Percentiles rank a stretch among this genome's conserved stretches.
phyloP scores from a whole-genome alignment of 163 green algal genomes.

The Picocystis sp. region DNA sequence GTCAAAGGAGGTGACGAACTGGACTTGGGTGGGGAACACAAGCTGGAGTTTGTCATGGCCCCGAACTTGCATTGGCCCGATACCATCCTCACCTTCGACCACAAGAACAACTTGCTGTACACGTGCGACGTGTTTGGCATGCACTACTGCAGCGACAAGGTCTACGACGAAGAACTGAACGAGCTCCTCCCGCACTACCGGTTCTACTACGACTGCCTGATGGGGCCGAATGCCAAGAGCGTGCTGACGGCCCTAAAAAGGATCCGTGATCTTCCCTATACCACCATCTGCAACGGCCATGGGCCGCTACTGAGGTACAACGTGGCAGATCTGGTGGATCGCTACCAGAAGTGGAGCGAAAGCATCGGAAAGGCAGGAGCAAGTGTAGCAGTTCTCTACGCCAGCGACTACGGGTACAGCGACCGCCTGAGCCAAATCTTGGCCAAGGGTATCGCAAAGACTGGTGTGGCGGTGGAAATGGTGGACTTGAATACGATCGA shows the following conservation, averaged over 20 bases:
- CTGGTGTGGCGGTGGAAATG: constrained; percentile 53
- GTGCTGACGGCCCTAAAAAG: constrained; percentile 77
- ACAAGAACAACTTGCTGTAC: constrained; percentile 61
- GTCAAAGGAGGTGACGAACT: constrained; percentile 48
- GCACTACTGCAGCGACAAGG: constrained; percentile 67
- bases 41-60: constrained; percentile 85
- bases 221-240: constrained; percentile 75
- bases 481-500: constrained; percentile 53
- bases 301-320: constrained; percentile 78
- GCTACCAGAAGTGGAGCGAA: constrained; percentile 46
- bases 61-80: constrained; percentile 95
- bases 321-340: constrained; percentile 59
- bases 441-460: constrained; percentile 84
- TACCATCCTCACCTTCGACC: constrained; percentile 82
- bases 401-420: constrained; percentile 68
- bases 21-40: constrained; percentile 67
- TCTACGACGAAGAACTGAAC: constrained; percentile 47
- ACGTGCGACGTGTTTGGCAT: constrained; percentile 92
- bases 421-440: constrained; percentile 80
- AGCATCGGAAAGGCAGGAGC: constrained; percentile 40
- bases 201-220: constrained; percentile 96
- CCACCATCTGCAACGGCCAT: constrained; percentile 70
- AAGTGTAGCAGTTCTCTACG: constrained; percentile 48
- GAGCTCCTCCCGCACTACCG: constrained; percentile 41
- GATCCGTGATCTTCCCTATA: constrained; percentile 44